phyloP scores from a whole-genome alignment of 2,329 filamentous ascomycete genomes.

The Paraphoma sp. region DNA sequence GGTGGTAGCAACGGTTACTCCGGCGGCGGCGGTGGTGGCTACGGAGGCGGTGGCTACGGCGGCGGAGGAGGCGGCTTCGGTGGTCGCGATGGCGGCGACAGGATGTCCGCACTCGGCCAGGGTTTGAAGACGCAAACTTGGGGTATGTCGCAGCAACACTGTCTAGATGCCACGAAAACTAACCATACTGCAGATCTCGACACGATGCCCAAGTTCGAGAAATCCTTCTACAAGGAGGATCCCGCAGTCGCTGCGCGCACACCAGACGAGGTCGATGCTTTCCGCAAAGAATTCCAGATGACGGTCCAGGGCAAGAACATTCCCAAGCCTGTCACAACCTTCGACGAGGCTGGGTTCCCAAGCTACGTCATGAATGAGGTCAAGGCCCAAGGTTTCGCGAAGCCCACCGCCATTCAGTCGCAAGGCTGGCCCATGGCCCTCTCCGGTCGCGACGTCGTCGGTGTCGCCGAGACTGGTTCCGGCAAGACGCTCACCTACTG shows the following conservation, averaged over 20 bases:
- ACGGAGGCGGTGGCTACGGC: constrained; percentile 70
- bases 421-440: constrained; percentile 99
- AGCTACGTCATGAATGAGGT: constrained; percentile 98
- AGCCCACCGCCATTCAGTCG: constrained; percentile 94
- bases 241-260: constrained; percentile 77
- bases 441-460: constrained; percentile 95
- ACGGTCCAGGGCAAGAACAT: constrained; percentile 80
- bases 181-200: constrained; percentile 67
- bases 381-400: constrained; percentile 94
- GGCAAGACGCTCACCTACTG: constrained; percentile 99
- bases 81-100: constrained; percentile 75
- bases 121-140: constrained; percentile 87
- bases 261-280: constrained; percentile 81
- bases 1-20: constrained; percentile 26
- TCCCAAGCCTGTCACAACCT: constrained; percentile 93
- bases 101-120: constrained; percentile 90
- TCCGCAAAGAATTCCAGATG: constrained; percentile 86
- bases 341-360: constrained; percentile 97
- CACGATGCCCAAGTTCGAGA: constrained; percentile 93
- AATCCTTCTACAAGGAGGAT: constrained; percentile 98
- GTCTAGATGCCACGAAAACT: constrained; percentile 14
- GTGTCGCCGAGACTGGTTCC: constrained; percentile 98
- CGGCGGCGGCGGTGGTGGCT: constrained; percentile 46
- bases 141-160: constrained; percentile 67
- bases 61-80: constrained; percentile 54